These are phyloP conservation scores for Lithohypha guttulata DNA, from an alignment of 2,329 filamentous ascomycete species.

Conservation along the genomic window DNA sequence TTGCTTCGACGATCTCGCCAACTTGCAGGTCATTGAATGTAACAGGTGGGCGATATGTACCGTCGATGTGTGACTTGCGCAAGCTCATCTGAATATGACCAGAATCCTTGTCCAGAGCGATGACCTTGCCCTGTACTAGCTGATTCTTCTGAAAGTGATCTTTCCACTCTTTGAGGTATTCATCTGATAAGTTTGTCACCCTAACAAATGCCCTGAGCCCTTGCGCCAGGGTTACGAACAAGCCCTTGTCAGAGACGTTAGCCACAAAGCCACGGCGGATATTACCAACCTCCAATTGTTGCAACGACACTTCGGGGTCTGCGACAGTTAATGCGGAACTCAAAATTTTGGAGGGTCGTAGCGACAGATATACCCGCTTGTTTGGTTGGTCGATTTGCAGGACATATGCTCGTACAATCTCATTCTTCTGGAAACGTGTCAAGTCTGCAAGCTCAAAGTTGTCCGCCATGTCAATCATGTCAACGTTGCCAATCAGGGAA, in stretches of 20 bases:
- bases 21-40: slow-evolving; percentile 65
- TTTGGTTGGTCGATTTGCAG: slow-evolving; percentile 69
- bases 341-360: slow-evolving; percentile 76
- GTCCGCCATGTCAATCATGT: slow-evolving; percentile 73
- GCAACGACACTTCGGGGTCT: slow-evolving; percentile 65
- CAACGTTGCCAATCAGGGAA: slow-evolving; percentile 64
- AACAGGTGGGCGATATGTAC: slow-evolving; percentile 63
- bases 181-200: slow-evolving; percentile 79
- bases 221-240: slow-evolving; percentile 77
- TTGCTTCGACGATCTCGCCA: slow-evolving; percentile 77
- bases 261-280: slow-evolving; percentile 86
- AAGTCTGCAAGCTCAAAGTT: slow-evolving; percentile 75
- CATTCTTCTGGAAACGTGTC: slow-evolving; percentile 65
- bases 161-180: slow-evolving; percentile 93
- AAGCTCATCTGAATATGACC: slow-evolving; percentile 75
- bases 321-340: slow-evolving; percentile 72
- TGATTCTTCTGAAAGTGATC: slow-evolving; percentile 77
- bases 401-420: slow-evolving; percentile 78
- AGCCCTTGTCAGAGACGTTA: slow-evolving; percentile 75
- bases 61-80: slow-evolving; percentile 73
- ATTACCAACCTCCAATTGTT: slow-evolving; percentile 66
- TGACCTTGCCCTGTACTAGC: slow-evolving; percentile 77
- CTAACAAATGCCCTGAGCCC: slow-evolving; percentile 73
- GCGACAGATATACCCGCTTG: slow-evolving; percentile 72
- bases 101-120: slow-evolving; percentile 55